These are phyloP conservation scores for Candida quercuum DNA, from an alignment of 805 yeast species.

Conservation along the genomic window DNA sequence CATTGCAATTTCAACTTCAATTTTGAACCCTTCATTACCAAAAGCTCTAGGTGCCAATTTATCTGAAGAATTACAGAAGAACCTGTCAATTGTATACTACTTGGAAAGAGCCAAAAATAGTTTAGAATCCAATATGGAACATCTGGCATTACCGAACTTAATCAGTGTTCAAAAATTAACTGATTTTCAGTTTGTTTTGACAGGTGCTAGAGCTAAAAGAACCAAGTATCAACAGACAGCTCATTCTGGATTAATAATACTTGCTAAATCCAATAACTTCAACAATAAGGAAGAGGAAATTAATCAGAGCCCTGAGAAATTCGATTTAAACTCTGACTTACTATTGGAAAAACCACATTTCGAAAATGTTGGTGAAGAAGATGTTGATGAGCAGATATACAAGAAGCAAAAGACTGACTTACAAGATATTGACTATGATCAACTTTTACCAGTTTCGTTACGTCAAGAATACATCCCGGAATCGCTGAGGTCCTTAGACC, in stretches of 20 bases:
- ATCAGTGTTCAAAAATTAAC: conserved; percentile 53
- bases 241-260: conserved; percentile 67
- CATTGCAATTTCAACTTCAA: conserved; percentile 29
- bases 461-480: conserved; percentile 60
- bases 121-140: conserved; percentile 60
- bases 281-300: conserved; percentile 26
- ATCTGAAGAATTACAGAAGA: conserved; percentile 27
- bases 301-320: conserved; percentile 43
- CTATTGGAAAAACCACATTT: conserved; percentile 70
- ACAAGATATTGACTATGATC: conserved; percentile 32
- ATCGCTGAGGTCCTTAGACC: conserved; percentile 52
- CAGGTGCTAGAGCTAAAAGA: conserved; percentile 86
- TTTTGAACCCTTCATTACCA: conserved; percentile 23
- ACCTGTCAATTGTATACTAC: conserved; percentile 43
- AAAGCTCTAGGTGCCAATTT: conserved; percentile 17
- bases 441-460: conserved; percentile 57
- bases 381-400: conserved; percentile 34
- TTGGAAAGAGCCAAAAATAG: conserved; percentile 66
- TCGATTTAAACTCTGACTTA: conserved; percentile 68
- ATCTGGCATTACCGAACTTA: conserved; percentile 49
- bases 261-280: conserved; percentile 50
- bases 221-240: conserved; percentile 75
- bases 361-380: conserved; percentile 52
- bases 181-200: conserved; percentile 56
- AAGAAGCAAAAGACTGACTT: conserved; percentile 33